Conservation (phyloP, 495 filamentous ascomycete species). For the Oidiodendron maius region DNA sequence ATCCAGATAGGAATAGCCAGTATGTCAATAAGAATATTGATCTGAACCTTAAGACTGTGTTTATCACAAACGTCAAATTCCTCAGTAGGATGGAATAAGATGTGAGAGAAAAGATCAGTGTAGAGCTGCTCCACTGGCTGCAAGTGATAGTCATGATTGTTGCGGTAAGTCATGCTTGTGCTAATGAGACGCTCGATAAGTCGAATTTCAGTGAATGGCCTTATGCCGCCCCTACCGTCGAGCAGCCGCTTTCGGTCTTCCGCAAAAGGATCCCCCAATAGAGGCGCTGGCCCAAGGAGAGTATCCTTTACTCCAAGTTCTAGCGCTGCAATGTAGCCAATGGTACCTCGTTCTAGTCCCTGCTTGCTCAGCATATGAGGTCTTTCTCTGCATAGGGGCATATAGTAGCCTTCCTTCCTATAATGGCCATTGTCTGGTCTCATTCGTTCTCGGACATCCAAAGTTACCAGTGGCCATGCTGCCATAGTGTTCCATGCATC, state of each 20-base stretch:
- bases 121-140: constrained; percentile 33
- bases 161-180: constrained; percentile 38
- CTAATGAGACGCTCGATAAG: constrained; percentile 46
- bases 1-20: constrained; percentile 59
- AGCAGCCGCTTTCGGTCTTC: constrained; percentile 45
- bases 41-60: constrained; percentile 54
- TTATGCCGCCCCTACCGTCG: constrained; percentile 36
- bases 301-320: constrained; percentile 63
- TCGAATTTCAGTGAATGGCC: constrained; percentile 43
- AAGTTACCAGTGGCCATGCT: constrained; percentile 42
- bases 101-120: constrained; percentile 52
- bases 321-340: constrained; percentile 70
- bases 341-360: constrained; percentile 64
- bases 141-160: constrained; percentile 19
- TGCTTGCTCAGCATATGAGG: constrained; percentile 75
- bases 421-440: constrained; percentile 25
- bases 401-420: constrained; percentile 45
- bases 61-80: constrained; percentile 51
- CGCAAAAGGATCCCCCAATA: constrained; percentile 32
- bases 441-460: constrained; percentile 12
- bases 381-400: constrained; percentile 48
- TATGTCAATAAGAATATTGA: constrained; percentile 48
- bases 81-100: constrained; percentile 51
- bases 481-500: constrained; percentile 48
- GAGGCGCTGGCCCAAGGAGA: constrained; percentile 41